phyloP scores from a whole-genome alignment of 306 rosid genomes.

The Trifolium subterraneum region DNA sequence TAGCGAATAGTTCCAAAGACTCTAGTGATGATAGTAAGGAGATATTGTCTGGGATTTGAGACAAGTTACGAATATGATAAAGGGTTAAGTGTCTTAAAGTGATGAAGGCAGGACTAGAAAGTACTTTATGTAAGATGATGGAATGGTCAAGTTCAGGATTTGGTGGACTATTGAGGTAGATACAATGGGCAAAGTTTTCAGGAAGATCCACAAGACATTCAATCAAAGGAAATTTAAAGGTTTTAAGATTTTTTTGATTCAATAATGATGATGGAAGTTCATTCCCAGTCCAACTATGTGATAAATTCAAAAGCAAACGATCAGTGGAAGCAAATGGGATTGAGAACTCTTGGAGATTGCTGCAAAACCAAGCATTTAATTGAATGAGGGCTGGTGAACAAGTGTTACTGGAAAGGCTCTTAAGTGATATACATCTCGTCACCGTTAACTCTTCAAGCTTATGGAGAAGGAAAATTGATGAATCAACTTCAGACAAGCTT shows the following conservation, averaged over 20 bases:
- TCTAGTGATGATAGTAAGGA: slow-evolving; percentile 16
- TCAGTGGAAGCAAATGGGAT: background rate
- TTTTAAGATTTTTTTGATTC: background rate
- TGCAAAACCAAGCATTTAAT: fast-evolving
- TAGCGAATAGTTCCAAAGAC: fast-evolving
- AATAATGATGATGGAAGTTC: slow-evolving; percentile 29
- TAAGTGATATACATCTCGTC: too few relatives aligned
- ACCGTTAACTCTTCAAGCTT: too few relatives aligned
- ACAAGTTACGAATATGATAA: background rate
- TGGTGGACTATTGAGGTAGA: background rate
- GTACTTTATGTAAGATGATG: background rate
- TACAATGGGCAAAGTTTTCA: background rate
- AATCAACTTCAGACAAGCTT: too few relatives aligned
- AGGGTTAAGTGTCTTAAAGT: background rate
- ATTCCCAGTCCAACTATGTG: background rate
- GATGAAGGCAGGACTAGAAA: background rate
- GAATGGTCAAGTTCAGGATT: background rate
- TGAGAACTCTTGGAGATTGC: background rate
- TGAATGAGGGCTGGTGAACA: background rate
- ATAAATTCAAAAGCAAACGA: background rate
- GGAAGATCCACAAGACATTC: slow-evolving; percentile 12
- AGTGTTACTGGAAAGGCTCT: slow-evolving; percentile 8
- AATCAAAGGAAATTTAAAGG: background rate
- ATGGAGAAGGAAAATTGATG: too few relatives aligned
- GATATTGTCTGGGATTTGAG: slow-evolving; percentile 27